phyloP scores from a whole-genome alignment of 352 stramenopile species.

The Pythium biforme region DNA sequence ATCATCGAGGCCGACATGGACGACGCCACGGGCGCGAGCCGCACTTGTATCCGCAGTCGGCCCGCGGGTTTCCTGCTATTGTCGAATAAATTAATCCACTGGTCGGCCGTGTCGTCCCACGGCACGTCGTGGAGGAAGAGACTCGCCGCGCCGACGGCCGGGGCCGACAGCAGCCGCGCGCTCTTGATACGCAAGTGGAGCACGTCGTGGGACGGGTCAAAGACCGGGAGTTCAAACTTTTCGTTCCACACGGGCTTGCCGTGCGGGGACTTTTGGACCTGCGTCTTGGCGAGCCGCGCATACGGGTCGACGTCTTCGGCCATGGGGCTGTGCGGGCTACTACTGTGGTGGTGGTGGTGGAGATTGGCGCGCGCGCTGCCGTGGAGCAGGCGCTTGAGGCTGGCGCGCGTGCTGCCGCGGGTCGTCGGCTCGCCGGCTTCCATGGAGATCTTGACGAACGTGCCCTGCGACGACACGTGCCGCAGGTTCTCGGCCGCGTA shows the following conservation, averaged over 20 bases:
- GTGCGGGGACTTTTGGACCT: conserved; percentile 54
- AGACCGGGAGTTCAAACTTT: conserved; percentile 66
- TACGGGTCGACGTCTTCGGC: background rate
- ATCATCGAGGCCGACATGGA: background rate
- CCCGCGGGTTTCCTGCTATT: conserved; percentile 54
- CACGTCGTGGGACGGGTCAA: conserved; percentile 44
- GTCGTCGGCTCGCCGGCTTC: conserved; percentile 46
- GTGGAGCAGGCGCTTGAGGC: conserved; percentile 36
- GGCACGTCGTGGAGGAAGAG: conserved; percentile 46
- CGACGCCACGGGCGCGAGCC: conserved; percentile 26
- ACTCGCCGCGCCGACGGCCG: conserved; percentile 49
- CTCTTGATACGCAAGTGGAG: conserved; percentile 76
- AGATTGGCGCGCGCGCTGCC: conserved; percentile 25
- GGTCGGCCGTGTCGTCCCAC: conserved; percentile 48
- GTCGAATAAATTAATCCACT: conserved; percentile 53
- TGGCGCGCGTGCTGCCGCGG: conserved; percentile 28
- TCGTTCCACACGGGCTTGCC: conserved; percentile 70
- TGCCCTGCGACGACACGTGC: conserved; percentile 65
- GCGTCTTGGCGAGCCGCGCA: conserved; percentile 49
- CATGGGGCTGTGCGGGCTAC: background rate
- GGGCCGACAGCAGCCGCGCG: conserved; percentile 61
- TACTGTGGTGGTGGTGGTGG: too few relatives aligned
- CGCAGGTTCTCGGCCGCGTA: conserved; percentile 58
- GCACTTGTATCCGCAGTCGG: conserved; percentile 63
- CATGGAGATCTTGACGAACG: conserved; percentile 74